These are phyloP conservation scores for Leccinum disarticulatum DNA, from an alignment of 768 basidiomycete species.

Conservation along the genomic window DNA sequence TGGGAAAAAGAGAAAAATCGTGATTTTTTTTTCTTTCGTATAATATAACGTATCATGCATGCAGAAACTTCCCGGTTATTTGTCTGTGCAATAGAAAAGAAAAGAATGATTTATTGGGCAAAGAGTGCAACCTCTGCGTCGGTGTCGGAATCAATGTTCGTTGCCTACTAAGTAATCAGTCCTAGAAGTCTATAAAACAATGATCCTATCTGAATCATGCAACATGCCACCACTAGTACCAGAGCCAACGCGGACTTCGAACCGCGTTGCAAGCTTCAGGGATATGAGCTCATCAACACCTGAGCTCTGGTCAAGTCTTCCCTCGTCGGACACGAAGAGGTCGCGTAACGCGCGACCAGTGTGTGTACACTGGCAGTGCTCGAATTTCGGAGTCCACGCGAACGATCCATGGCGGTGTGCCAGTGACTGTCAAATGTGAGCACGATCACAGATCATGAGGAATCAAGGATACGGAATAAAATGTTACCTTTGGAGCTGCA, in stretches of 20 bases:
- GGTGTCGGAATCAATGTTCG: too few relatives aligned
- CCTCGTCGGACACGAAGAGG: conserved; percentile 62
- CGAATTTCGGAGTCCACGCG: too few relatives aligned
- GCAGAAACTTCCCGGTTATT: neutral
- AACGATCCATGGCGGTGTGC: too few relatives aligned
- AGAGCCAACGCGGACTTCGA: conserved; percentile 25
- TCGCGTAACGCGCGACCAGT: conserved; percentile 57
- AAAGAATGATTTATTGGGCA: neutral
- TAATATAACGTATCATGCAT: conserved; percentile 6
- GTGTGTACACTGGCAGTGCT: too few relatives aligned
- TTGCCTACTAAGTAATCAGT: too few relatives aligned
- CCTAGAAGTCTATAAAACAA: too few relatives aligned
- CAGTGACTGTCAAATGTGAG: too few relatives aligned
- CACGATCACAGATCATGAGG: too few relatives aligned
- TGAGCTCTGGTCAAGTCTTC: conserved; percentile 62
- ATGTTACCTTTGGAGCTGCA: conserved; percentile 73
- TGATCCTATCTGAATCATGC: too few relatives aligned
- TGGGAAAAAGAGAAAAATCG: conserved; percentile 11
- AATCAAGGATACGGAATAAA: neutral
- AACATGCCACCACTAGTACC: neutral
- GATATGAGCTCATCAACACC: conserved; percentile 56
- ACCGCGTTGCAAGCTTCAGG: conserved; percentile 73
- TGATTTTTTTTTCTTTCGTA: neutral
- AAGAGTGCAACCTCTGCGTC: neutral
- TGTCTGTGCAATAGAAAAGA: neutral